phyloP scores from a whole-genome alignment of 177 flowering plant genomes.

The Vitis hybrid region DNA sequence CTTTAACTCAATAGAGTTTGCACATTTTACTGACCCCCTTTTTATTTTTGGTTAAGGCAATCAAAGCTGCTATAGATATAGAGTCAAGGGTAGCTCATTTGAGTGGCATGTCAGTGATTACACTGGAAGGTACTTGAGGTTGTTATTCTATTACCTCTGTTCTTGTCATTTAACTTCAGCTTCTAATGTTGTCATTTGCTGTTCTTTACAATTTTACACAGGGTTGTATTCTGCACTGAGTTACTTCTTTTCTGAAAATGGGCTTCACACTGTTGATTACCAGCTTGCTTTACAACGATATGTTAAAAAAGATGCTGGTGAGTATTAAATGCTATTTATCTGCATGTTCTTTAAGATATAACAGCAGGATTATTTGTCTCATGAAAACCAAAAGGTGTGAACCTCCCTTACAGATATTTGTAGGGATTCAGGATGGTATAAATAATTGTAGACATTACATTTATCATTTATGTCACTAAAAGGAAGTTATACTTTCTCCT shows the following conservation, averaged over 20 bases:
- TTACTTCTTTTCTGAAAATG: slow-evolving; percentile 78
- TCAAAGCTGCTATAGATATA: slow-evolving; percentile 67
- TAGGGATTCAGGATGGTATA: too few relatives aligned
- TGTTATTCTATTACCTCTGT: background rate
- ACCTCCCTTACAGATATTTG: too few relatives aligned
- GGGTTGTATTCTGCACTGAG: slow-evolving; percentile 75
- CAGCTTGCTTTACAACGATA: slow-evolving; percentile 69
- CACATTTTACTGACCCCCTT: background rate
- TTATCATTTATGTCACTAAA: too few relatives aligned
- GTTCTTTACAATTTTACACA: slow-evolving; percentile 26
- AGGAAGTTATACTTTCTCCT: too few relatives aligned
- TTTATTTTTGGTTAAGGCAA: slow-evolving; percentile 54
- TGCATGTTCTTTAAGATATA: background rate
- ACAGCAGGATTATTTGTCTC: background rate
- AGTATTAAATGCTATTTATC: slow-evolving; percentile 19
- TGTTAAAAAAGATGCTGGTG: slow-evolving; percentile 63
- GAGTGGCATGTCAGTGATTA: slow-evolving; percentile 63
- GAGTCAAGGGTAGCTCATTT: slow-evolving; percentile 54
- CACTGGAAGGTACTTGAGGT: slow-evolving; percentile 60
- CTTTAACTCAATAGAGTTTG: background rate
- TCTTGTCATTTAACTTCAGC: background rate
- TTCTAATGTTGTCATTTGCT: slow-evolving; percentile 4
- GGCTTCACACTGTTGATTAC: slow-evolving; percentile 63
- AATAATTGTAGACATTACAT: too few relatives aligned
- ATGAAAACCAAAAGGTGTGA: background rate